Percentiles rank a stretch among this genome's conserved stretches.
These are phyloP conservation scores for Trichomonas vaginalis DNA, from an alignment of 208 protist species.

Conservation along the genomic window DNA sequence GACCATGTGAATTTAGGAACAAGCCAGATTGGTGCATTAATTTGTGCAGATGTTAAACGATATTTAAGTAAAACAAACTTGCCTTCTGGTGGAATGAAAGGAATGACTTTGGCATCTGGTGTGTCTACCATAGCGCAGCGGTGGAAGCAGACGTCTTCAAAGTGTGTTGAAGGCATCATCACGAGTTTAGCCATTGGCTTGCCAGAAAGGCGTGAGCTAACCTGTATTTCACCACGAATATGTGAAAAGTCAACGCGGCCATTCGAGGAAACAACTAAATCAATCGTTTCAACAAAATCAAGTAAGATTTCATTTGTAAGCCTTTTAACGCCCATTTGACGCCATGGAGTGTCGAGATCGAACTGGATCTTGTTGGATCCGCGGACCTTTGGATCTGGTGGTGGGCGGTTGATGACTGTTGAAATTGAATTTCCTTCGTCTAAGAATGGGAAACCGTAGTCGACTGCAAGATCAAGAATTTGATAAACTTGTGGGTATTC, in stretches of 20 bases:
- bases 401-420: background rate
- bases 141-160: background rate
- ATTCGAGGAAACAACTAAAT: background rate
- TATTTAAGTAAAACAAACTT: background rate
- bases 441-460: background rate
- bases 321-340: background rate
- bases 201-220: background rate
- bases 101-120: slow-evolving; percentile 1
- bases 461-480: background rate
- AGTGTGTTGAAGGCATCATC: background rate
- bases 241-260: background rate
- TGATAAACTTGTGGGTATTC: slow-evolving; percentile 13
- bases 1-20: background rate
- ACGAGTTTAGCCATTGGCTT: background rate
- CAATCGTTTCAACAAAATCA: background rate
- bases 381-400: background rate
- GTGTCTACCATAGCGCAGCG: background rate
- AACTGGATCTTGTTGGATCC: background rate
- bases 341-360: background rate
- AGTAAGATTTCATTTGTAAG: background rate
- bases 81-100: background rate
- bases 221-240: background rate
- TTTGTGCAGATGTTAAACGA: background rate
- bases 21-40: background rate
- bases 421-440: background rate